Evolutionary conservation across 1,139 yeast species (phyloP), one percentile per base, ranked within the genome.

Genomic region (Pichia sp.): DNA sequence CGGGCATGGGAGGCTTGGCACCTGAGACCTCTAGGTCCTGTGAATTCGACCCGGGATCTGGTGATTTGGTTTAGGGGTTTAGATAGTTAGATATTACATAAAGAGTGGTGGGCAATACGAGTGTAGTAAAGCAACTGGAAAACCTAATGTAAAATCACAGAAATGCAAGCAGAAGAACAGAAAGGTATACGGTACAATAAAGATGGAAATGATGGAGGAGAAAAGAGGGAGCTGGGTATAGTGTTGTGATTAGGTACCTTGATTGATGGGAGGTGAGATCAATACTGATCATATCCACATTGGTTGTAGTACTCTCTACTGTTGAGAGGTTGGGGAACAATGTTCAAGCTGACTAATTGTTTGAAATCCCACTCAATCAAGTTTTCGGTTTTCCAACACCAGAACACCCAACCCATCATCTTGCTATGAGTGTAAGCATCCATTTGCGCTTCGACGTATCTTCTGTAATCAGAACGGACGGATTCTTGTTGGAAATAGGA

Each of bases 321-420:
- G 38, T 57, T 47, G 33, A 79, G 66, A 3, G 86, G 86, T 40
- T 67, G 73, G 1, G 87, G 87, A 58, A 79, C 72, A 38, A 79
- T 55, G 4, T 60, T 67, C 24, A 67, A 55, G 15, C 63, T 57
- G 10, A 71, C 67, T 44, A 79, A 63, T 42, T 68, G 59, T 46
- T 62, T 52, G 55, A 74, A 74, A 51, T 76, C 83, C 84, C 84
- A 77, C 55, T 76, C 83, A 24, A 72, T 63, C 6, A 76, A 64
- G 35, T 59, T 60, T 51, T 77, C 84, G 3, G 83, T 76, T 56
- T 77, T 77, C 66, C 72, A 77, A 52, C 77, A 73, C 85, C 84
- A 77, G 51, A 77, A 77, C 23, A 74, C 72, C 81, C 81, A 77
- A 3, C 84, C 84, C 6, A 61, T 61, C 33, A 49, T 47, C 37